Conservation (phyloP, 179 eudicot species). For the Nepenthes alata region DNA sequence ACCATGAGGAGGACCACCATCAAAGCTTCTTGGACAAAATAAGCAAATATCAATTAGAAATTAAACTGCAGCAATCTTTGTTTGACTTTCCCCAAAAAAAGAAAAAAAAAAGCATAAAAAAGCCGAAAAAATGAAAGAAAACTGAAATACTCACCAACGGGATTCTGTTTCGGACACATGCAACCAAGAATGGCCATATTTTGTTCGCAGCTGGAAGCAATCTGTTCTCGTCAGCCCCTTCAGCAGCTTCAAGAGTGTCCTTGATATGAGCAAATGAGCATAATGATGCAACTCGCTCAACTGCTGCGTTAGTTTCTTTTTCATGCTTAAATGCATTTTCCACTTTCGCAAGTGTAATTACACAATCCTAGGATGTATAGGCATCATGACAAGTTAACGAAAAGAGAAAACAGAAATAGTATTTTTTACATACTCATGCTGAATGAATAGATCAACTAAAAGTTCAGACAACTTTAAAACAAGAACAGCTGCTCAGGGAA, state of each 20-base stretch:
- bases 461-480: not conserved
- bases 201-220: constrained; percentile 89
- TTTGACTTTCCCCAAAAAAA: not conserved
- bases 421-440: too few species aligned
- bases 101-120: not conserved
- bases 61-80: too few species aligned
- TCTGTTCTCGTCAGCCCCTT: constrained; percentile 62
- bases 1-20: too few species aligned
- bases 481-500: too few species aligned
- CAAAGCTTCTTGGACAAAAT: too few species aligned
- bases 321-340: constrained; percentile 73
- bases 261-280: constrained; percentile 45
- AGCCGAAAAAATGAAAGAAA: not conserved
- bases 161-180: constrained; percentile 54
- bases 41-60: too few species aligned
- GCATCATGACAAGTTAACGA: not conserved
- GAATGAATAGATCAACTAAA: too few species aligned
- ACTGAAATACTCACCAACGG: constrained; percentile 45
- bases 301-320: constrained; percentile 51
- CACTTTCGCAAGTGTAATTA: constrained; percentile 53
- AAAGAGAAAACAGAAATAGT: not conserved
- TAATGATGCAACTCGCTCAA: constrained; percentile 34
- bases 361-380: constrained; percentile 39
- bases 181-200: constrained; percentile 81
- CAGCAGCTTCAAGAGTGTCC: constrained; percentile 58